phyloP scores from a whole-genome alignment of 306 rosid species.

The Vigna mungo region DNA sequence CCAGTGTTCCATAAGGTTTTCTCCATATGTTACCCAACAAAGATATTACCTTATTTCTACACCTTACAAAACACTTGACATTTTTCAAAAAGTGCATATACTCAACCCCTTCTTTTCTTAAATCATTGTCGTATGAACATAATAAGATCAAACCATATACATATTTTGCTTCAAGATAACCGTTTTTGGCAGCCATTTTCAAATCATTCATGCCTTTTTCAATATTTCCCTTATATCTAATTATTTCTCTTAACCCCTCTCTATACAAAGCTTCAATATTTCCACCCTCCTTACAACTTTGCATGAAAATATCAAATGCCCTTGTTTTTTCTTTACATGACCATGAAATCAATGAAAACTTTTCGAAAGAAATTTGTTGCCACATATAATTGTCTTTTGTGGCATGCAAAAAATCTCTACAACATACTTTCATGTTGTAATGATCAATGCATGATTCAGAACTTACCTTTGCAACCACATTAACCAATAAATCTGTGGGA shows the following conservation, averaged over 20 bases:
- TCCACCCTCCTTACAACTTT: constrained; percentile 12
- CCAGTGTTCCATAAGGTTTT: neutral
- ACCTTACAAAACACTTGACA: constrained; percentile 13
- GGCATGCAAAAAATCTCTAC: too few species aligned
- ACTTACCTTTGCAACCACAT: too few species aligned
- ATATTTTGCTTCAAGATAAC: constrained; percentile 44
- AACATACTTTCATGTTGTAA: too few species aligned
- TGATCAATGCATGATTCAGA: too few species aligned
- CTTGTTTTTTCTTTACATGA: too few species aligned
- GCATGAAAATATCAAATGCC: neutral
- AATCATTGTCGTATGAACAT: neutral
- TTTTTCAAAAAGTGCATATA: constrained; percentile 13
- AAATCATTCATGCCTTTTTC: constrained; percentile 9
- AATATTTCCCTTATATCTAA: too few species aligned
- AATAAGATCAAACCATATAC: constrained; percentile 42
- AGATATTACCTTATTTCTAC: constrained; percentile 13
- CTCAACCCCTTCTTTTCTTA: constrained; percentile 25
- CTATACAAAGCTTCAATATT: constrained; percentile 40
- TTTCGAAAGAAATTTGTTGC: too few species aligned
- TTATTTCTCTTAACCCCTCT: constrained; percentile 21
- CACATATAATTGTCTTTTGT: too few species aligned
- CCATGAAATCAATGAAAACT: too few species aligned
- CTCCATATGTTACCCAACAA: neutral
- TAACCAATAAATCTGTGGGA: too few species aligned
- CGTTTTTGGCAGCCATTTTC: constrained; percentile 21